Base-by-base conservation (phyloP, 805 yeast genomes). In the Schizosaccharomyces cryophilus region DNA sequence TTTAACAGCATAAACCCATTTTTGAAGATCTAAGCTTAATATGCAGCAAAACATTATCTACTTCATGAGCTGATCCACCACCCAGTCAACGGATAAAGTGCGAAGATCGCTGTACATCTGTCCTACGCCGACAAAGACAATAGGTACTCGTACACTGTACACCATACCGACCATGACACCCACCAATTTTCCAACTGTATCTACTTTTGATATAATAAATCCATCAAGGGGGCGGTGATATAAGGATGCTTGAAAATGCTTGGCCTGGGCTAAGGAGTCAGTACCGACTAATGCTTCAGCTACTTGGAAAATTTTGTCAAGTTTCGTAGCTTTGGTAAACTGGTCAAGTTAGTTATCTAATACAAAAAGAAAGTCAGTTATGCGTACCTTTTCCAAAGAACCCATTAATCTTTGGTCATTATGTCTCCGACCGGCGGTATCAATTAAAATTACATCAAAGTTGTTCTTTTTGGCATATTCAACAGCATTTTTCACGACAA, bases 101-200 rank as follows among this genome's bases (percentile, higher is more conserved):
- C 95, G 80, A 63, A 90, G 75, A 71, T 90, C 98, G 0, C 97
- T 90, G 68, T 90, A 90, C 2, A 95, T 90, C 74, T 90, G 98
- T 13, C 98, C 98, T 2, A 89, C 87, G 42, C 98, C 98, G 61
- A 90, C 93, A 71, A 93, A 93, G 65, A 90, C 75, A 45, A 90
- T 93, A 0, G 98, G 98, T 26, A 90, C 93, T 40, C 89, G 87
- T 0, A 97, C 93, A 4, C 96, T 89, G 75, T 85, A 85, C 1
- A 94, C 96, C 95, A 90, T 87, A 70, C 93, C 93, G 30, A 90
- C 96, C 87, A 90, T 86, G 1, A 95, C 83, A 29, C 98, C 98
- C 55, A 90, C 83, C 80, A 90, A 77, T 67, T 88, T 95, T 38
- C 97, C 98, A 35, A 90, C 98, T 0, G 98, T 93, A 70, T 90